Base-by-base conservation (phyloP, 1,284 basidiomycete genomes). In the Termitomyces sp. region DNA sequence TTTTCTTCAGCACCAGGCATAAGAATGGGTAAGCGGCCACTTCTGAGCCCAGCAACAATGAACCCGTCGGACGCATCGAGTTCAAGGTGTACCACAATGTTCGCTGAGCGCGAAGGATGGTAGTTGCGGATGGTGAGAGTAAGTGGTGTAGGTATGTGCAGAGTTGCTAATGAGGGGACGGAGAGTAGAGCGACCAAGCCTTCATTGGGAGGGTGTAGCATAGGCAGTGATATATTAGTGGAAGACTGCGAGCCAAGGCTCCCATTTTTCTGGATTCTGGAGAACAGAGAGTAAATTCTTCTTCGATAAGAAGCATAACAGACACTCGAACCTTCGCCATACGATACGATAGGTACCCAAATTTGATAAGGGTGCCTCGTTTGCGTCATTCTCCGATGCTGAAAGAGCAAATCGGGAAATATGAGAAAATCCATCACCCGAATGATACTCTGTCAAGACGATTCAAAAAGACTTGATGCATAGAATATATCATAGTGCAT, bases 11-110 rank as follows among this genome's bases (percentile, higher is more conserved):
- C 71, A 8, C 84, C 84, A 1, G 90, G 86, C 30, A 91, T 69
- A 21, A 93, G 69, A 35, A 86, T 69, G 1, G 88, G 83, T 9
- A 88, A 58, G 9, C 83, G 77, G 3, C 80, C 81, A 51, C 72
- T 80, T 44, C 86, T 74, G 28, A 88, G 63, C 0, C 91, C 91
- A 1, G 88, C 78, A 3, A 88, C 76, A 24, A 91, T 78, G 64
- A 92, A 91, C 5, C 67, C 76, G 49, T 88, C 84, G 3, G 75
- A 67, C 0, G 74, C 62, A 53, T 90, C 86, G 1, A 80, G 73
- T 49, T 92, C 90, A 41, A 88, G 71, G 26, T 83, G 78, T 13
- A 90, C 76, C 19, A 77, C 73, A 26, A 91, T 66, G 57, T 83
- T 83, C 0, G 86, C 86, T 1, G 86, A 80, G 38, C 78, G 79